Evolutionary conservation across 2,329 filamentous ascomycete genomes (phyloP).

Genomic region (Calonectria pauciramosa): DNA sequence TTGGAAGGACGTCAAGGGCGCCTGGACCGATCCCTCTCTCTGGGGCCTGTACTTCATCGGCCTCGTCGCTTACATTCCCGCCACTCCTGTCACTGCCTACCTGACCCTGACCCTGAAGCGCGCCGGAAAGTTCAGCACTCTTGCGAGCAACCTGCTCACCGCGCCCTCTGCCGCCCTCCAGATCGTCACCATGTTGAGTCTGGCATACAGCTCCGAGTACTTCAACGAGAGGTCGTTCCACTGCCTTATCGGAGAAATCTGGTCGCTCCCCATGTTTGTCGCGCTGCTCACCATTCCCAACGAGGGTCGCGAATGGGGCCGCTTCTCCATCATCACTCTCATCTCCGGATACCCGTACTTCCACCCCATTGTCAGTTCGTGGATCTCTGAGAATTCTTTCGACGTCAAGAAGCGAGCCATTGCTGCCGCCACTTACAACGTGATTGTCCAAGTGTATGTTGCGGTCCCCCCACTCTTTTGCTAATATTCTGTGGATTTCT

Average conservation of each 20-base stretch:
- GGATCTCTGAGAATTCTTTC: conserved; percentile 64
- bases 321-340: conserved; percentile 65
- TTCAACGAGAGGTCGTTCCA: conserved; percentile 69
- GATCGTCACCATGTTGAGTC: conserved; percentile 67
- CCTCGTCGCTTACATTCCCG: conserved; percentile 63
- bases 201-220: conserved; percentile 67
- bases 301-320: conserved; percentile 63
- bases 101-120: conserved; percentile 69
- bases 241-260: conserved; percentile 65
- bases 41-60: conserved; percentile 66
- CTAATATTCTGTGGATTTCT: background rate
- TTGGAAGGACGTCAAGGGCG: conserved; percentile 57
- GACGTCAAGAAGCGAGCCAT: conserved; percentile 64
- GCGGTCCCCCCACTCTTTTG: background rate
- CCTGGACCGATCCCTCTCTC: conserved; percentile 61
- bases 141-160: conserved; percentile 73
- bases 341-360: conserved; percentile 71
- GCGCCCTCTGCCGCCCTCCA: conserved; percentile 71
- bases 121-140: conserved; percentile 67
- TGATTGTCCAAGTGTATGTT: conserved; percentile 58
- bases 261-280: conserved; percentile 65
- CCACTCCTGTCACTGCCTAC: conserved; percentile 62
- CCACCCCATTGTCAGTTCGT: conserved; percentile 67
- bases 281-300: conserved; percentile 64
- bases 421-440: conserved; percentile 62